Evolutionary conservation across 148 eudicot species (phyloP), one percentile per base, ranked within the genome.

Genomic region (Vaccinium macrocarpon): DNA sequence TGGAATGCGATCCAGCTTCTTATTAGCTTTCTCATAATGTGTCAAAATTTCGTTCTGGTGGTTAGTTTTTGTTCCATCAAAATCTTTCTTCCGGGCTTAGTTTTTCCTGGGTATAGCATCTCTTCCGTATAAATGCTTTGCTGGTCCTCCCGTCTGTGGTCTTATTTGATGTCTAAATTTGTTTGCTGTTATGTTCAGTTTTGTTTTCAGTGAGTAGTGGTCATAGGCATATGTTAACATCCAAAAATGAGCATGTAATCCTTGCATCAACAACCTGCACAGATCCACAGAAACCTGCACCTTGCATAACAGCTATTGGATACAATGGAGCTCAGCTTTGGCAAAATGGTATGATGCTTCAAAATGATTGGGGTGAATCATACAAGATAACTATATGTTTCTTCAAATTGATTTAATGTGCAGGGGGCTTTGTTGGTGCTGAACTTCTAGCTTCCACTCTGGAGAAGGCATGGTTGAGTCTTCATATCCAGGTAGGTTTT

Each of bases 401-500:
- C 62, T 70, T 35, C 73, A 15, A 51, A 52, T 32, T 64, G 52
- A 81, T 52, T 23, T 51, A 9, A 14, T 85, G 25, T n/a, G 2
- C 87, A 92, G 93, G 81, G 85, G 95, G 93, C 59, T 92, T 86
- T 87, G 85, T 88, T 14, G 61, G 53, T 88, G 91, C 93, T 81
- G 93, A 92, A 49, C 70, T 78, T 81, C 82, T 92, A 77, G 87
- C 88, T 4, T 88, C 95, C 71, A 88, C 86, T 79, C 86, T 92
- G 64, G 90, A 91, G 87, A 91, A 91, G 83, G 91, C 91, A 76
- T 92, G 95, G 93, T 82, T 92, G 84, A 88, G 88, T 92, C 91
- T 92, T 87, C 93, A 92, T 85, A 78, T 92, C 74, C 92, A 91
- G 95, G 95, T 89, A 46, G n/a, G 76, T 10, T 32, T 25, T 19